Percentiles rank a stretch among this genome's conserved stretches.
Evolutionary conservation across 352 stramenopile species (phyloP).

Genomic region (Phytophthora fragariaefolia): DNA sequence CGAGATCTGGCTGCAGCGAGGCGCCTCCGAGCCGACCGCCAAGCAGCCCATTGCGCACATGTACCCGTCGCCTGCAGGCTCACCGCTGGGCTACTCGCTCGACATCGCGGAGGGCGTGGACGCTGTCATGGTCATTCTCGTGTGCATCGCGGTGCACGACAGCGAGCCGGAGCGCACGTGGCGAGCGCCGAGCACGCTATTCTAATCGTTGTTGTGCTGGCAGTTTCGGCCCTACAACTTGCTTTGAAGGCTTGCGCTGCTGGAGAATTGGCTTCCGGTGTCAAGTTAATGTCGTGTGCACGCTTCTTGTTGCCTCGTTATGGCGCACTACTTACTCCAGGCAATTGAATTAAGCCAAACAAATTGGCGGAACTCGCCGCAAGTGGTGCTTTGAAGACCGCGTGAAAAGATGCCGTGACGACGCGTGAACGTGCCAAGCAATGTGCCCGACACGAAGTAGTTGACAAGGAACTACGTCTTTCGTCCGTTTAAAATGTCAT

Average conservation of each 20-base stretch:
- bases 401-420: no score
- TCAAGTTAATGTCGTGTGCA: no score
- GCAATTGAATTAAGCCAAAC: no score
- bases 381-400: no score
- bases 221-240: neutral
- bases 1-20: conserved; percentile 50
- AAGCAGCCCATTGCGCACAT: conserved; percentile 43
- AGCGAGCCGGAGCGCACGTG: conserved; percentile 27
- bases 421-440: no score
- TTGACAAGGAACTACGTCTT: no score
- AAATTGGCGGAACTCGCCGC: no score
- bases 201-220: conserved; percentile 8
- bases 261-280: no score
- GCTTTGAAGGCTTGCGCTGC: neutral
- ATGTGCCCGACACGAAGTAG: no score
- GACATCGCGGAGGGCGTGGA: conserved; percentile 49
- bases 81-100: conserved; percentile 34
- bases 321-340: no score
- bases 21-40: conserved; percentile 10
- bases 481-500: no score
- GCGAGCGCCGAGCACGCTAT: conserved; percentile 11
- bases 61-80: conserved; percentile 28
- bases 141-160: conserved; percentile 43
- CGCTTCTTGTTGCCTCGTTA: no score
- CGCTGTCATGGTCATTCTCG: conserved; percentile 37